Evolutionary conservation across 768 basidiomycete genomes (phyloP).

Genomic region (Mycena epipterygia): DNA sequence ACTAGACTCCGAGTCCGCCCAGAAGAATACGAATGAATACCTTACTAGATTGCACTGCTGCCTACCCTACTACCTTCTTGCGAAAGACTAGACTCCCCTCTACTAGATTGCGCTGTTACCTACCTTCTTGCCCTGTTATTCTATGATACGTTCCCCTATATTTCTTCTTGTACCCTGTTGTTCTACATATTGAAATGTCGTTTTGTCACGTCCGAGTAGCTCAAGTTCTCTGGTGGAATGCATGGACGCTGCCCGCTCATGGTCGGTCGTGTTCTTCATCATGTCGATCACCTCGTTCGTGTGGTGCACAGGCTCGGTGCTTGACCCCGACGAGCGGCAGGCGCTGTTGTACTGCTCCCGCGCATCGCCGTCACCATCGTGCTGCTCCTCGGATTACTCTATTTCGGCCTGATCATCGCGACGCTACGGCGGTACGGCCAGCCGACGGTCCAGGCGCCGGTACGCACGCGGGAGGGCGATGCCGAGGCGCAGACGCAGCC

Average conservation of each 20-base stretch:
- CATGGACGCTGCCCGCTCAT: too few relatives aligned
- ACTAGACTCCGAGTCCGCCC: too few relatives aligned
- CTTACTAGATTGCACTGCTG: too few relatives aligned
- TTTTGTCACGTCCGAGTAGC: too few relatives aligned
- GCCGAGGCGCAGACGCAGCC: conserved; percentile 16
- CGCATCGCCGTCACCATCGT: conserved; percentile 69
- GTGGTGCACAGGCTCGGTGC: conserved; percentile 73
- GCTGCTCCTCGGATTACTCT: conserved; percentile 70
- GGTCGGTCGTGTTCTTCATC: conserved; percentile 79
- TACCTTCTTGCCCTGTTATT: background rate
- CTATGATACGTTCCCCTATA: conserved; percentile 17
- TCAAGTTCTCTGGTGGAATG: too few relatives aligned
- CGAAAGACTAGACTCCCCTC: conserved; percentile 20
- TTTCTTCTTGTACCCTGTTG: too few relatives aligned
- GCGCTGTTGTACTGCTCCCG: conserved; percentile 64
- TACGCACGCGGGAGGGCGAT: conserved; percentile 1
- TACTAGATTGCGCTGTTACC: background rate
- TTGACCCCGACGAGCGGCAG: conserved; percentile 52
- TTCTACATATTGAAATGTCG: too few relatives aligned
- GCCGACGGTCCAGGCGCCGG: background rate
- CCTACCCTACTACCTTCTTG: too few relatives aligned
- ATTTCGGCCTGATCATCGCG: conserved; percentile 71
- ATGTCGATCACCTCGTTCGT: conserved; percentile 75
- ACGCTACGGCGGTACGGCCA: conserved; percentile 73
- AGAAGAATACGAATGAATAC: too few relatives aligned